Evolutionary conservation across 495 filamentous ascomycete genomes (phyloP).

Genomic region (Aspergillus leporis): DNA sequence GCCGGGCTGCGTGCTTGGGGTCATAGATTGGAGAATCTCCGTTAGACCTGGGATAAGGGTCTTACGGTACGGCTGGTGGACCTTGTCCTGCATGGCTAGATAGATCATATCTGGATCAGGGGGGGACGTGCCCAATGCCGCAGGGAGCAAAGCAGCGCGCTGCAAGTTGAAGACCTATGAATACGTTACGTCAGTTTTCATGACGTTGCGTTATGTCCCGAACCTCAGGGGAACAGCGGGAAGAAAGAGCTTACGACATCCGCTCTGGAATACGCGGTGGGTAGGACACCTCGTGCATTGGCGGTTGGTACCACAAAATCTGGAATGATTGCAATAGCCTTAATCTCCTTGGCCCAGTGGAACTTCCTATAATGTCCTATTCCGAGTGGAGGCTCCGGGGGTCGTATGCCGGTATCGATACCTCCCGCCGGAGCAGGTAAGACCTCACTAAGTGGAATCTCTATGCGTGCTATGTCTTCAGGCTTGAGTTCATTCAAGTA

Average conservation of each 20-base stretch:
- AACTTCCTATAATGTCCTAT: constrained; percentile 96
- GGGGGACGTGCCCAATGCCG: constrained; percentile 80
- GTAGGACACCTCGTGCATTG: constrained; percentile 80
- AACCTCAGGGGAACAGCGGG: not conserved
- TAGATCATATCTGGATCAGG: constrained; percentile 93
- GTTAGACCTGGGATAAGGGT: constrained; percentile 85
- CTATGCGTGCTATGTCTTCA: constrained; percentile 78
- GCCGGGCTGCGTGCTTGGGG: constrained; percentile 78
- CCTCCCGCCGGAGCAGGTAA: constrained; percentile 84
- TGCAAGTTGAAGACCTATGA: constrained; percentile 87
- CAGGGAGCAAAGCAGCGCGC: constrained; percentile 82
- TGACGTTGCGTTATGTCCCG: not conserved
- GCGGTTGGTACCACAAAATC: constrained; percentile 92
- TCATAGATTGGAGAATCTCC: constrained; percentile 86
- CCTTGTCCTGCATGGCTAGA: constrained; percentile 94
- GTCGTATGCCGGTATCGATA: constrained; percentile 77
- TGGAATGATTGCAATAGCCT: constrained; percentile 90
- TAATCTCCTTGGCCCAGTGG: constrained; percentile 88
- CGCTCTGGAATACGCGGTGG: constrained; percentile 67
- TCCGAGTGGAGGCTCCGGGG: constrained; percentile 81
- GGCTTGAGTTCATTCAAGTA: constrained; percentile 88
- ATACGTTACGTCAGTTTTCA: constrained; percentile 5
- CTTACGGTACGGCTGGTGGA: constrained; percentile 93
- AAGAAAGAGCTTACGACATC: constrained; percentile 64
- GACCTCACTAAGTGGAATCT: constrained; percentile 95